Percentiles rank a stretch among this genome's conserved stretches.
Evolutionary conservation across 441 rosid genomes (phyloP).

Genomic region (Macaranga tanarius): DNA sequence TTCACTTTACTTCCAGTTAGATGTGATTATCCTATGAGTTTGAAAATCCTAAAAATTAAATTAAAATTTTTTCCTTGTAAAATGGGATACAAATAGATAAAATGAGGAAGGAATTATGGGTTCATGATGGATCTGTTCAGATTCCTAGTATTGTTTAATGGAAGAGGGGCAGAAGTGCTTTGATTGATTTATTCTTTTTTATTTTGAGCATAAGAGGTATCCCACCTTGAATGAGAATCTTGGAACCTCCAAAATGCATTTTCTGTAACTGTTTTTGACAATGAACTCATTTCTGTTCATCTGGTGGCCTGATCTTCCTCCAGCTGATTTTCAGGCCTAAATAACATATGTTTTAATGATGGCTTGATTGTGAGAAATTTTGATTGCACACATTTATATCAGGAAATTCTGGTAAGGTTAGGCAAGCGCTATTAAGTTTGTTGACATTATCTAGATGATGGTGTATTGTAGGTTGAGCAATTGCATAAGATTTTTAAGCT

Average conservation of each 20-base stretch:
- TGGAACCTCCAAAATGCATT: background rate
- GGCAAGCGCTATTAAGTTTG: slow-evolving; percentile 2
- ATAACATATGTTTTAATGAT: background rate
- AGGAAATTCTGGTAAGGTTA: background rate
- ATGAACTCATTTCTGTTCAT: background rate
- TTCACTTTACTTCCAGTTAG: background rate
- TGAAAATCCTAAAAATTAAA: background rate
- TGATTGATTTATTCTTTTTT: background rate
- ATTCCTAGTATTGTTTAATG: background rate
- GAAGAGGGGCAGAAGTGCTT: background rate
- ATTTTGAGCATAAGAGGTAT: background rate
- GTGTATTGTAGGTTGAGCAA: slow-evolving; percentile 73
- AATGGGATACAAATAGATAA: background rate
- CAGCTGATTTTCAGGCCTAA: background rate
- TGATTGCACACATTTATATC: background rate
- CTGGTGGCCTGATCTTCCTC: background rate
- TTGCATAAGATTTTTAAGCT: slow-evolving; percentile 87
- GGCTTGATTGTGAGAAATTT: background rate
- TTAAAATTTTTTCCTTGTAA: background rate
- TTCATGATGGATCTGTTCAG: background rate
- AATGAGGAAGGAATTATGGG: background rate
- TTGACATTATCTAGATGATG: background rate
- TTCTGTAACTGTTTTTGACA: background rate
- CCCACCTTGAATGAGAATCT: background rate
- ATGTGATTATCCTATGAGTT: background rate